These are phyloP conservation scores for Lichtheimia ramosa DNA, from an alignment of 371 early-diverging fungal genomes.

Conservation along the genomic window DNA sequence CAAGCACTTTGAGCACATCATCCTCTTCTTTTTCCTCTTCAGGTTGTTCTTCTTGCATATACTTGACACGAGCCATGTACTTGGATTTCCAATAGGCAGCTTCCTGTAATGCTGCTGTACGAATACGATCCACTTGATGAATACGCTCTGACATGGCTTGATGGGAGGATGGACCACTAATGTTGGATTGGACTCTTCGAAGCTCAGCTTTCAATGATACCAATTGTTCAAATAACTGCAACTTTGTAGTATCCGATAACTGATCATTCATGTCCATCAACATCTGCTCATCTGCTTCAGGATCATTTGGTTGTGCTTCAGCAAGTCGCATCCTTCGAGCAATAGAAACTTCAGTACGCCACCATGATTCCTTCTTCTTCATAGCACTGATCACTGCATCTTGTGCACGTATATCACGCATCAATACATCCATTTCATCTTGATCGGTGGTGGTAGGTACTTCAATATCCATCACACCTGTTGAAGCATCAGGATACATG, in stretches of 20 bases:
- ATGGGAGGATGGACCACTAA: slow-evolving; percentile 41
- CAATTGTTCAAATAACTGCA: slow-evolving; percentile 40
- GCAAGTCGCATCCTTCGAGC: slow-evolving; percentile 30
- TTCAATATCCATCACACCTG: background rate
- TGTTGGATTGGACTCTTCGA: slow-evolving; percentile 34
- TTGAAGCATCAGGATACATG: slow-evolving; percentile 9
- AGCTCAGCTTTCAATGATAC: slow-evolving; percentile 44
- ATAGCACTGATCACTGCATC: slow-evolving; percentile 41
- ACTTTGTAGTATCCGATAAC: slow-evolving; percentile 22
- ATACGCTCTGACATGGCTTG: slow-evolving; percentile 47
- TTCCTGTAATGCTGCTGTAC: slow-evolving; percentile 58
- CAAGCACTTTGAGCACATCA: slow-evolving; percentile 42
- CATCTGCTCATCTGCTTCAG: slow-evolving; percentile 33
- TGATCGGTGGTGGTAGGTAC: background rate
- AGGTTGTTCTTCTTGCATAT: slow-evolving; percentile 6
- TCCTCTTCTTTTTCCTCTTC: slow-evolving; percentile 22
- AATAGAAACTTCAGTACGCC: slow-evolving; percentile 49
- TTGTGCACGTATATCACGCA: slow-evolving; percentile 38
- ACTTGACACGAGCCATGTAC: slow-evolving; percentile 15
- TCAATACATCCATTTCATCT: slow-evolving; percentile 27
- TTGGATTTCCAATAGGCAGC: slow-evolving; percentile 61
- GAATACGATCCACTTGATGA: slow-evolving; percentile 48
- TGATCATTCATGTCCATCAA: slow-evolving; percentile 40
- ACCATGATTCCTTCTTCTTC: slow-evolving; percentile 54
- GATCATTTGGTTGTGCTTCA: slow-evolving; percentile 18